Evolutionary conservation across 805 yeast genomes (phyloP), one percentile per base, ranked within the genome.

Genomic region (Wickerhamiella brachini): DNA sequence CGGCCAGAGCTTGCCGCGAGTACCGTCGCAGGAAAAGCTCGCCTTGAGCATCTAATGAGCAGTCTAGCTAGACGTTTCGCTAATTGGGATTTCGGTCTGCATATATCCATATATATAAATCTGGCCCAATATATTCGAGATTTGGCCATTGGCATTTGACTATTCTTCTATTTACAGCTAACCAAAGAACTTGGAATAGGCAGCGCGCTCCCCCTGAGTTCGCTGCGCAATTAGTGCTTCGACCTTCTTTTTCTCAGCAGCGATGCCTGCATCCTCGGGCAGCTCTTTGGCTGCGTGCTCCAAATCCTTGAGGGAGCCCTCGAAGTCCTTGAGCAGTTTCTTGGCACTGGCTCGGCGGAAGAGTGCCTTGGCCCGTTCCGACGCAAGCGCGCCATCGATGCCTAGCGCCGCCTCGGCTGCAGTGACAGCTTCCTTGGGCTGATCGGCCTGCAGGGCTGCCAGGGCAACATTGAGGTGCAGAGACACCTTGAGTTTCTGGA

Each of bases 291-390:
- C 66, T 0, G 97, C 96, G 54, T 72, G 70, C 56, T 79, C 77
- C 52, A 88, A 74, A 54, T 81, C 83, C 12, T 65, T 67, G 48
- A 82, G 69, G 0, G 95, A 95, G 52, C 71, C 75, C 29, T 82
- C 90, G 50, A 79, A 81, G 61, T 85, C 81, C 61, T 82, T 82
- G 21, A 73, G 69, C 8, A 75, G 67, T 53, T 78, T 66, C 60
- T 79, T 75, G 1, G 93, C 95, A 62, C 76, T 70, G 38, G 94
- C 96, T 65, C 90, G 80, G 65, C 97, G 81, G 71, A 81, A 89
- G 44, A 78, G 69, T 0, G 96, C 97, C 71, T 89, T 89, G 17
- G 95, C 86, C 64, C 76, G 77, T 21, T 87, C 79, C 55, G 80
- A 76, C 42, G 77, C 83, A 51, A 78, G 85, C 2, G 66, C 67